These are phyloP conservation scores for Escallonia rubra DNA, from an alignment of 129 eudicot genomes.

Conservation along the genomic window DNA sequence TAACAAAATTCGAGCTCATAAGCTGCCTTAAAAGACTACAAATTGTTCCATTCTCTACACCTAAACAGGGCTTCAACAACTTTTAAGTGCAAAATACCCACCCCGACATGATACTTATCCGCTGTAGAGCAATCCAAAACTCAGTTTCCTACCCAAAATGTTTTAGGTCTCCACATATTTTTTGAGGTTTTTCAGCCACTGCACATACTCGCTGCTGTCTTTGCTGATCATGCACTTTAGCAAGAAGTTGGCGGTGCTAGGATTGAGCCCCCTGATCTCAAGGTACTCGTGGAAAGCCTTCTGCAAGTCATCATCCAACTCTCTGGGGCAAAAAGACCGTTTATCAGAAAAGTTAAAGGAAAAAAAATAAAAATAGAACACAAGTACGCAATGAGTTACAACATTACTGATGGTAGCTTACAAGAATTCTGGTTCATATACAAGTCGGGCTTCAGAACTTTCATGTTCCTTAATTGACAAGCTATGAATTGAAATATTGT, in stretches of 20 bases:
- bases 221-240: constrained; percentile 23
- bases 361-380: not conserved
- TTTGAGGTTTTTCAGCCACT: constrained; percentile 19
- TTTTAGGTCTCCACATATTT: not conserved
- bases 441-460: constrained; percentile 1
- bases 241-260: constrained; percentile 19
- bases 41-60: too few relatives aligned
- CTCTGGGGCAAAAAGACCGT: not conserved
- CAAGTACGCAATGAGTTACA: too few relatives aligned
- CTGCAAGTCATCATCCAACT: constrained; percentile 24
- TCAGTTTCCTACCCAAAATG: too few relatives aligned
- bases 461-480: constrained; percentile 15
- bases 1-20: too few relatives aligned
- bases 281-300: constrained; percentile 27
- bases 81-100: too few relatives aligned
- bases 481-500: constrained; percentile 9
- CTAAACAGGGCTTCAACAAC: too few relatives aligned
- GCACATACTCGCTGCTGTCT: constrained; percentile 17
- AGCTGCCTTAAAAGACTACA: too few relatives aligned
- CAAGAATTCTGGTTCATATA: constrained; percentile 21
- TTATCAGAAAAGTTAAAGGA: not conserved
- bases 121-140: too few relatives aligned
- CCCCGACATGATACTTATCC: too few relatives aligned
- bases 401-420: constrained; percentile 3
- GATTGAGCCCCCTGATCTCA: constrained; percentile 29